A percentile compares a stretch with the other conserved stretches of the same genome.
These are phyloP conservation scores for Neofusicoccum umdonicola DNA, from an alignment of 2,329 filamentous ascomycete species.

Conservation along the genomic window DNA sequence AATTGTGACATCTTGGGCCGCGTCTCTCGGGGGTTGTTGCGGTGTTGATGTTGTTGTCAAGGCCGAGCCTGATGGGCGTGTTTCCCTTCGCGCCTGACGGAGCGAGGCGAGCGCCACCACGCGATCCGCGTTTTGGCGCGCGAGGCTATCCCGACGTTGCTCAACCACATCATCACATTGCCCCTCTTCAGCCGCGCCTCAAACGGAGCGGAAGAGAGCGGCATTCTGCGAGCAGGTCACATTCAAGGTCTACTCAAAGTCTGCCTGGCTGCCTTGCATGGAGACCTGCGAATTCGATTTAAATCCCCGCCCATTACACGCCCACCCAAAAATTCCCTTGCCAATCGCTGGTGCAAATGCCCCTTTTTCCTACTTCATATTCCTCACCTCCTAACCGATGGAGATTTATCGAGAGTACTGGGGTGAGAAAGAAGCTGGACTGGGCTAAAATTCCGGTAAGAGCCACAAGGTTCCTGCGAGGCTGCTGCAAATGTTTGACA, in stretches of 20 bases:
- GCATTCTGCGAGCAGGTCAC: not conserved
- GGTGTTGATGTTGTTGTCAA: not conserved
- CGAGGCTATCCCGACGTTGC: constrained; percentile 11
- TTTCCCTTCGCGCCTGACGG: constrained; percentile 7
- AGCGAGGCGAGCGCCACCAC: constrained; percentile 7
- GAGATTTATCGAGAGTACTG: too few relatives aligned
- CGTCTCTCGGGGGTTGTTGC: not conserved
- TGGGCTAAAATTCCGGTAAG: too few relatives aligned
- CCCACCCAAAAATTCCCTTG: too few relatives aligned
- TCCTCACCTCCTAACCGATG: too few relatives aligned
- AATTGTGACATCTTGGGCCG: constrained; percentile 9
- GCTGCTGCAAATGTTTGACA: too few relatives aligned
- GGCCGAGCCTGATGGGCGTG: not conserved
- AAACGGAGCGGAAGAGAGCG: not conserved
- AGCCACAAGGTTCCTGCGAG: too few relatives aligned
- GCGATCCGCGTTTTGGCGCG: constrained; percentile 14
- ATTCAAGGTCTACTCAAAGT: not conserved
- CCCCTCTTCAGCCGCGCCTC: not conserved
- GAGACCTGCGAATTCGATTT: too few relatives aligned
- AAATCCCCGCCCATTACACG: too few relatives aligned
- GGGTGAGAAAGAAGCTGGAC: too few relatives aligned
- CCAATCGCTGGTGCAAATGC: too few relatives aligned
- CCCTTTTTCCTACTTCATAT: too few relatives aligned
- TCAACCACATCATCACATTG: not conserved
- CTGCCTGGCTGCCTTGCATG: too few relatives aligned